Evolutionary conservation across 352 stramenopile genomes (phyloP).

Genomic region (Phytophthora sansomeana): DNA sequence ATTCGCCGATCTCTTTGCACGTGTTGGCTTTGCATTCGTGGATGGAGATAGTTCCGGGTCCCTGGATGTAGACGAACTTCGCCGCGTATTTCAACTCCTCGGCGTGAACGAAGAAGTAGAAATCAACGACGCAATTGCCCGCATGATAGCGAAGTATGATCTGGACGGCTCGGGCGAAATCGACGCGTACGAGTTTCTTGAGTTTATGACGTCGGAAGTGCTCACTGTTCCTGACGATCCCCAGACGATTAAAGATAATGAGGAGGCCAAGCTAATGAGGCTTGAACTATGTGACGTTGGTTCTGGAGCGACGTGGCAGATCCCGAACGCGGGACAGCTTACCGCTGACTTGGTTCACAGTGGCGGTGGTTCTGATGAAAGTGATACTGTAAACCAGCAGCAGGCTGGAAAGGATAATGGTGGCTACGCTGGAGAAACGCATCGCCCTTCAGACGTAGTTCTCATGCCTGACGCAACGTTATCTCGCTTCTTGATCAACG

Average conservation of each 20-base stretch:
- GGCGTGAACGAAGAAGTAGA: slow-evolving; percentile 52
- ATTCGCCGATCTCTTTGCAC: slow-evolving; percentile 66
- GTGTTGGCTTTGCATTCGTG: slow-evolving; percentile 66
- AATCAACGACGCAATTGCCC: slow-evolving; percentile 40
- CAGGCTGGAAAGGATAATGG: background rate
- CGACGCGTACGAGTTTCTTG: slow-evolving; percentile 74
- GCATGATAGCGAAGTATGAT: slow-evolving; percentile 71
- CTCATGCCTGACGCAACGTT: slow-evolving; percentile 50
- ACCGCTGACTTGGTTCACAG: slow-evolving; percentile 45
- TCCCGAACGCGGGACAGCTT: slow-evolving; percentile 46
- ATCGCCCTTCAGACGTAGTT: slow-evolving; percentile 1
- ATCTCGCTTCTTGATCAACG: slow-evolving; percentile 51
- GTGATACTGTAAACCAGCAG: background rate
- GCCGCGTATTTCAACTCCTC: slow-evolving; percentile 59
- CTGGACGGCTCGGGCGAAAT: slow-evolving; percentile 78
- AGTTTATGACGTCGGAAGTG: slow-evolving; percentile 75
- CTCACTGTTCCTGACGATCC: slow-evolving; percentile 28
- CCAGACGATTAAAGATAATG: background rate
- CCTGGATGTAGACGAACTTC: slow-evolving; percentile 57
- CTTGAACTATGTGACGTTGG: slow-evolving; percentile 24
- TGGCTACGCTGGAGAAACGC: slow-evolving; percentile 4
- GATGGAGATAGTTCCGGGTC: slow-evolving; percentile 65
- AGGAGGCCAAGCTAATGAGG: slow-evolving; percentile 6
- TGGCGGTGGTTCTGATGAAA: slow-evolving; percentile 1
- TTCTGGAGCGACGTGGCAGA: slow-evolving; percentile 49